Percentiles rank a stretch among this genome's conserved stretches.
phyloP scores from a whole-genome alignment of 805 yeast genomes.

The Alloascoidea hylecoeti region DNA sequence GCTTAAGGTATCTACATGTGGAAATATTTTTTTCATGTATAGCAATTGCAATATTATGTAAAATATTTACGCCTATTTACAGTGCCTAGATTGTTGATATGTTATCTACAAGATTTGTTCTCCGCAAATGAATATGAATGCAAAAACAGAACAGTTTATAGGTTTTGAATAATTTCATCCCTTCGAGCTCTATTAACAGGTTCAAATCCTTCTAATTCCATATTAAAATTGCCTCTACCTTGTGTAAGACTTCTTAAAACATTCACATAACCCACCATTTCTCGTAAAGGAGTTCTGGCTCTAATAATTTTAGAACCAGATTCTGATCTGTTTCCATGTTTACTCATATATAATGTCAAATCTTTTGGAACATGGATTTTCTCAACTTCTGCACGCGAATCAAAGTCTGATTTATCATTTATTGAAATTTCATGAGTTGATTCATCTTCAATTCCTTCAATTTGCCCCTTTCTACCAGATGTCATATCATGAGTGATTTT shows the following conservation, averaged over 20 bases:
- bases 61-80: too few relatives aligned
- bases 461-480: conserved; percentile 62
- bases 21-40: too few relatives aligned
- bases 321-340: conserved; percentile 11
- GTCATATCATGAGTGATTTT: conserved; percentile 75
- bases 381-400: conserved; percentile 29
- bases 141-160: too few relatives aligned
- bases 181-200: conserved; percentile 26
- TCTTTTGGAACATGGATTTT: conserved; percentile 66
- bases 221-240: conserved; percentile 75
- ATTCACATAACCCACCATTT: conserved; percentile 81
- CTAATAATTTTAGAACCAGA: conserved; percentile 35
- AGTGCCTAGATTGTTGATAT: too few relatives aligned
- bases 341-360: conserved; percentile 21
- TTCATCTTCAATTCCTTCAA: conserved; percentile 52
- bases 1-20: too few relatives aligned
- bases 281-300: conserved; percentile 79
- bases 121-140: too few relatives aligned
- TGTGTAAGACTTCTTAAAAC: conserved; percentile 72
- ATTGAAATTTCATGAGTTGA: conserved; percentile 20
- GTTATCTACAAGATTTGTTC: too few relatives aligned
- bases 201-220: conserved; percentile 68
- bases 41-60: too few relatives aligned
- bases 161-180: conserved; percentile 3
- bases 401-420: conserved; percentile 7